Evolutionary conservation across 352 stramenopile species (phyloP).

Genomic region (Globisporangium cederbergense): DNA sequence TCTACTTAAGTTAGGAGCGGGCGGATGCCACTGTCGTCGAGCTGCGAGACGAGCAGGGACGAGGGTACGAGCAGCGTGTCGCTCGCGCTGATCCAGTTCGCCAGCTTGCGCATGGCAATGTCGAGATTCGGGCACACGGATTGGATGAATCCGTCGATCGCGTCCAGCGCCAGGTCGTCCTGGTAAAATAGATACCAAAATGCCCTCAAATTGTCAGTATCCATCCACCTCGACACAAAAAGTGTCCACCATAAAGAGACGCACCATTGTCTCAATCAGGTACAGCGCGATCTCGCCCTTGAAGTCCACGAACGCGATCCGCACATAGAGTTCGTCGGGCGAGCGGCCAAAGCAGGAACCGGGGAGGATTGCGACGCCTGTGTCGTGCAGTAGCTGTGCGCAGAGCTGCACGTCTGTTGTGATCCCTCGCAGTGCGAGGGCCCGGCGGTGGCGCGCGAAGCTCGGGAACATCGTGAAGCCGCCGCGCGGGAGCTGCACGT

Average conservation of each 20-base stretch:
- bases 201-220: background rate
- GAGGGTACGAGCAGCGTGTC: slow-evolving; percentile 13
- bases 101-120: slow-evolving; percentile 75
- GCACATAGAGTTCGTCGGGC: slow-evolving; percentile 72
- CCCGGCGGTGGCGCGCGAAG: slow-evolving; percentile 70
- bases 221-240: background rate
- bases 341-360: slow-evolving; percentile 81
- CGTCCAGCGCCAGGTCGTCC: slow-evolving; percentile 66
- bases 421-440: slow-evolving; percentile 58
- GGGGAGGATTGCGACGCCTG: slow-evolving; percentile 80
- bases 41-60: slow-evolving; percentile 19
- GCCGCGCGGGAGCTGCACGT: slow-evolving; percentile 69
- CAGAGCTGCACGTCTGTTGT: slow-evolving; percentile 71
- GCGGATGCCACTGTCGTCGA: slow-evolving; percentile 10
- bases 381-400: slow-evolving; percentile 75
- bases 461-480: slow-evolving; percentile 86
- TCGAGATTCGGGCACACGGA: slow-evolving; percentile 86
- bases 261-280: slow-evolving; percentile 84
- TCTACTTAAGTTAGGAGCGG: slow-evolving; percentile 13
- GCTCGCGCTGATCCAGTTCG: slow-evolving; percentile 53
- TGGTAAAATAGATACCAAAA: slow-evolving; percentile 20
- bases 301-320: slow-evolving; percentile 86
- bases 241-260: slow-evolving; percentile 12
- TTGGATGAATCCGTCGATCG: slow-evolving; percentile 82
- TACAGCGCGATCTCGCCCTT: slow-evolving; percentile 87